Percentiles rank a stretch among this genome's conserved stretches.
These are phyloP conservation scores for Yamadazyma kanchanaburiensis DNA, from an alignment of 1,139 yeast species.

Conservation along the genomic window DNA sequence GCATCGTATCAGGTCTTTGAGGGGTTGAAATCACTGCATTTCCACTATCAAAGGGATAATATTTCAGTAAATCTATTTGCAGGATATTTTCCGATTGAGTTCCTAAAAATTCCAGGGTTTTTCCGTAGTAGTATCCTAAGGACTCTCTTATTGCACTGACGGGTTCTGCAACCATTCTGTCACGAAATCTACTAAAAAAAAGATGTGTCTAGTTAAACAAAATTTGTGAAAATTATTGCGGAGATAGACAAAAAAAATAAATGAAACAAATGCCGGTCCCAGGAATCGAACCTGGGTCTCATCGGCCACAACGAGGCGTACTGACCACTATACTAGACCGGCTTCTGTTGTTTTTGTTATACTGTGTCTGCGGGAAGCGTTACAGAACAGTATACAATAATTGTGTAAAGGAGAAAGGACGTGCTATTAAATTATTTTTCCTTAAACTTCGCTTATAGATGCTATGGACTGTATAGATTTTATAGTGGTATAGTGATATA, in stretches of 20 bases:
- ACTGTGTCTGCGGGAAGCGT: too few species aligned
- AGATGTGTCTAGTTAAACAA: not conserved
- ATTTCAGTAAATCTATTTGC: conserved; percentile 6
- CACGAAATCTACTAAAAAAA: not conserved
- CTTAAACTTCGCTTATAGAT: too few species aligned
- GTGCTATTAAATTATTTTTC: too few species aligned
- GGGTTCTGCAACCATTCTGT: conserved; percentile 44
- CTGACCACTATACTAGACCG: conserved; percentile 52
- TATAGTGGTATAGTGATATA: too few species aligned
- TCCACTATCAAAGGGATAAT: conserved; percentile 6
- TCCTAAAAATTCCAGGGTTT: conserved; percentile 20
- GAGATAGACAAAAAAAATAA: conserved; percentile 8
- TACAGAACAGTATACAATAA: too few species aligned
- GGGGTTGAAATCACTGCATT: too few species aligned
- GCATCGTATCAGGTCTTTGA: too few species aligned
- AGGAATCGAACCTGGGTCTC: conserved; percentile 57
- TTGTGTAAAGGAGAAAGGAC: too few species aligned
- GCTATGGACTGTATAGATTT: too few species aligned
- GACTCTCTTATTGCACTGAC: conserved; percentile 39
- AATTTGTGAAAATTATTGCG: conserved; percentile 1
- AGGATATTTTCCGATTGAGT: conserved; percentile 7
- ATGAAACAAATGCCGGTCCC: conserved; percentile 44
- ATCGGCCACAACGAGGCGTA: conserved; percentile 56
- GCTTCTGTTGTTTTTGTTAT: too few species aligned
- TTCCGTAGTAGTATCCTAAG: conserved; percentile 22